Base-by-base conservation (phyloP, 306 rosid species). In the Vicia faba region DNA sequence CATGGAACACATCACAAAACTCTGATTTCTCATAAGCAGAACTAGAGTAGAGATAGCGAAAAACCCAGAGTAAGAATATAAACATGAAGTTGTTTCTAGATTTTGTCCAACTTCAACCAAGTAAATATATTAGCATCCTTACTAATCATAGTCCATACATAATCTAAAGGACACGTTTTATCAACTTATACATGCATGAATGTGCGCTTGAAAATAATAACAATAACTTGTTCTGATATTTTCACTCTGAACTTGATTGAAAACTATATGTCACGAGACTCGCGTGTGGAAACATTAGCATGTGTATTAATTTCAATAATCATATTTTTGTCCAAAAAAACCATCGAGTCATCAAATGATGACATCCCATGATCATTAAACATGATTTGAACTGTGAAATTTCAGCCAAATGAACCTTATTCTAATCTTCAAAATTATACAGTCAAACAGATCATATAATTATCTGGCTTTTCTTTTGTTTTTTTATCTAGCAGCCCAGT, bases 11-110 rank as follows among this genome's bases (percentile, higher is more conserved):
- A 49, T 86, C 86, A 74, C 99, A 93, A 79, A 78, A 93, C 5
- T 75, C 38, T 20, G 87, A 86, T 73, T 93, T 85, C 79, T 93
- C 99, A 72, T 88, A 90, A 5, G 87, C 96, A 84, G 88, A 79
- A 85, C 99, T 93, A 77, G 44, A 64, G 33, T 43, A 68, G 23
- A 26, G 19, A 16, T 6, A 33, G 9, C 7, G 9, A 75, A 69
- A 66, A 10, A 53, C 7, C 33, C 6, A 64, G 44, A 51, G 43
- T 73, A 55, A 79, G 79, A 68, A 54, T 69, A 23, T 26, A 33
- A 77, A 8, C 44, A 69, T 11, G 31, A 39, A 39, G 11, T 61
- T 66, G 36, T 61, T 50, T 41, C 41, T 63, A 26, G 48, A 40
- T 36, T 5, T 45, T 28, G 23, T 39, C 64, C 69, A 66, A 51